Evolutionary conservation across 2,329 filamentous ascomycete species (phyloP).

Genomic region (Ophiostoma quercus): DNA sequence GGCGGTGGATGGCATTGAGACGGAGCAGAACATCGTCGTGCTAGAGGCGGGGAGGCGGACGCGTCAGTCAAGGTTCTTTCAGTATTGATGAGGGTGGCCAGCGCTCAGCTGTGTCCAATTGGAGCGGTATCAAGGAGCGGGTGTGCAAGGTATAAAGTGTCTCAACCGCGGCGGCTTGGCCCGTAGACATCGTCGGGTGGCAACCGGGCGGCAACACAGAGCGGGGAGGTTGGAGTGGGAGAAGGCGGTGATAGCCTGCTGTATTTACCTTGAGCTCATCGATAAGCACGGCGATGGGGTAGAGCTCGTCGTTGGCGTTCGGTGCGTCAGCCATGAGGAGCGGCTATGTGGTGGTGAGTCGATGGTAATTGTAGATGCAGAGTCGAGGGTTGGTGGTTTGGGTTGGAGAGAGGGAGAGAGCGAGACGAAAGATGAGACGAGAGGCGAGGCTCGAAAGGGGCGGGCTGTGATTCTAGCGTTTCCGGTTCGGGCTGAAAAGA

Average conservation of each 20-base stretch:
- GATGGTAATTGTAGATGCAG: conserved; percentile 9
- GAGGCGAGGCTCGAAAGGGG: conserved; percentile 11
- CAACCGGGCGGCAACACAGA: conserved; percentile 1
- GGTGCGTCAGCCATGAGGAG: conserved; percentile 77
- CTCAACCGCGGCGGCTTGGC: background rate
- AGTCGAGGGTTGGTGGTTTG: background rate
- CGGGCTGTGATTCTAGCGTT: conserved; percentile 3
- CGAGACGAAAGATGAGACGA: conserved; percentile 2
- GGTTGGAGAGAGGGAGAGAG: background rate
- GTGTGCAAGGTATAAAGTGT: too few species aligned
- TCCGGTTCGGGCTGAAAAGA: conserved; percentile 7
- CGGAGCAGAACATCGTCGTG: conserved; percentile 97
- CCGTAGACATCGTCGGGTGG: background rate
- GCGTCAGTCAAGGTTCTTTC: conserved; percentile 21
- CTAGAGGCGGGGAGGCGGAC: conserved; percentile 43
- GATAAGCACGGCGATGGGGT: conserved; percentile 98
- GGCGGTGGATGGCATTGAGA: conserved; percentile 95
- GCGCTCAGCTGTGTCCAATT: background rate
- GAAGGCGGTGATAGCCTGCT: background rate
- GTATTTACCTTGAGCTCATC: conserved; percentile 89
- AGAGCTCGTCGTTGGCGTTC: conserved; percentile 95
- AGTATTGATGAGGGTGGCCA: background rate
- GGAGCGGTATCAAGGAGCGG: background rate
- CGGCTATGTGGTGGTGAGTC: conserved; percentile 8
- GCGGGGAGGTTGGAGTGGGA: background rate